Base-by-base conservation (phyloP, 345 rosid genomes). In the Carallia pectinifolia region DNA sequence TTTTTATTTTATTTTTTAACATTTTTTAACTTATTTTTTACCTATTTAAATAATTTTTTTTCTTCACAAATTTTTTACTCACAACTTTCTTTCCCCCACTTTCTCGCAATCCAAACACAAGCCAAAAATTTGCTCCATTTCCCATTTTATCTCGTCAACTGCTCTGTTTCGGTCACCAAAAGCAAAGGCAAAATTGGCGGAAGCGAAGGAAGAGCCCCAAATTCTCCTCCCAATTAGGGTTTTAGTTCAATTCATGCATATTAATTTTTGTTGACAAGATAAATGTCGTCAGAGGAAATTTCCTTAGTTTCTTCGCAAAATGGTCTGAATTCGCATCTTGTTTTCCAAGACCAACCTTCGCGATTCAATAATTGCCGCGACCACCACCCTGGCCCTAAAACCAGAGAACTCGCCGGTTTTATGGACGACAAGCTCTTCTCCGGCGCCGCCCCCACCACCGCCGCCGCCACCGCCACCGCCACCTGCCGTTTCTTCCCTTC, bases 361-460 rank as follows among this genome's bases (percentile, higher is more conserved):
- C 82, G 89, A 17, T 86, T 85, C 47, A 74, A 59, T 47, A 77
- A 83, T 61, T 71, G 74, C 44, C 77, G 79, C 56, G 60, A 68
- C 19, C 68, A 2, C 53, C 27, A 81, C 47, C 81, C 90, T 29
- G 72, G 33, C 13, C 68, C 81, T 27, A 85, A 85, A 78, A 79
- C 81, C 64, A 76, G 87, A 23, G 89, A 88, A 52, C 88, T 89
- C 55, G 61, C 89, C 50, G 82, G 81, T 15, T 83, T 85, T 80
- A 78, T 78, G 64, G 84, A 80, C 68, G 81, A 77, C 55, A 85
- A 85, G 74, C 38, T 82, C 56, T 80, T 85, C 75, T 58, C 82
- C n/a, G 68, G 74, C 37, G 63, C 78, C 40, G n/a, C 69, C 19
- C 56, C 37, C 47, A n/a, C 70, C 10, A 17, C 77, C 7, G 37